Conservation (phyloP, 163 green algal genomes). For the Chlamydomonas reinhardtii region DNA sequence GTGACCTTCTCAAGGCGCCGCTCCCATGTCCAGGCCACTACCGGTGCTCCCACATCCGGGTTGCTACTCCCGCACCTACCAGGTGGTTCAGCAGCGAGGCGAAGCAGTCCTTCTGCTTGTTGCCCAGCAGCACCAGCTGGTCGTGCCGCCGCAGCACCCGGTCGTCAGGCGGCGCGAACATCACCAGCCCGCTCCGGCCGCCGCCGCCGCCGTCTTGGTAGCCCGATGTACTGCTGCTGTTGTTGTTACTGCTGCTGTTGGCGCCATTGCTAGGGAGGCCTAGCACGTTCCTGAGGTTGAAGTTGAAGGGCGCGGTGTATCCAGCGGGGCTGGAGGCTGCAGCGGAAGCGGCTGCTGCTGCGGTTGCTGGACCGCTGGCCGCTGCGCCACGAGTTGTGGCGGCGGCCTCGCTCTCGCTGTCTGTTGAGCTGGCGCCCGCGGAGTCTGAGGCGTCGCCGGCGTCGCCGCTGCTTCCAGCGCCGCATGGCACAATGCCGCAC, state of each 20-base stretch:
- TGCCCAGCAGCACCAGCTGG: constrained; percentile 23
- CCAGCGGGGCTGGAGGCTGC: not conserved
- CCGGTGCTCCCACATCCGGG: not conserved
- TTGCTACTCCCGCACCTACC: not conserved
- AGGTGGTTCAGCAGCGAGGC: not conserved
- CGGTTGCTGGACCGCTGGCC: too few species aligned
- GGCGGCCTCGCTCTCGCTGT: too few species aligned
- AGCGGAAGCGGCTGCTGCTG: too few species aligned
- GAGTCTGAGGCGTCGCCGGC: not conserved
- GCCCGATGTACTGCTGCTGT: not conserved
- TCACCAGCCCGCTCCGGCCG: not conserved
- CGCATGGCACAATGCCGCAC: not conserved
- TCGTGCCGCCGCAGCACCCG: not conserved
- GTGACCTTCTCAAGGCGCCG: too few species aligned
- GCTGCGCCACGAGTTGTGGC: too few species aligned
- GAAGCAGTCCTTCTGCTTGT: not conserved
- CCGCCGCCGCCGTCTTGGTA: not conserved
- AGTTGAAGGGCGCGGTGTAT: too few species aligned
- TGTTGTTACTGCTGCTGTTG: not conserved
- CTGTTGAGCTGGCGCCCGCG: too few species aligned
- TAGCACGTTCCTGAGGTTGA: too few species aligned
- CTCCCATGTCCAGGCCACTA: too few species aligned
- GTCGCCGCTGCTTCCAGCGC: not conserved
- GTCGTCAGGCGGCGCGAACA: constrained; percentile 13
- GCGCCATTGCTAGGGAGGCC: not conserved